A percentile compares a stretch with the other conserved stretches of the same genome.
Evolutionary conservation across 495 filamentous ascomycete genomes (phyloP).

Genomic region (Rhizodiscina lignyota): DNA sequence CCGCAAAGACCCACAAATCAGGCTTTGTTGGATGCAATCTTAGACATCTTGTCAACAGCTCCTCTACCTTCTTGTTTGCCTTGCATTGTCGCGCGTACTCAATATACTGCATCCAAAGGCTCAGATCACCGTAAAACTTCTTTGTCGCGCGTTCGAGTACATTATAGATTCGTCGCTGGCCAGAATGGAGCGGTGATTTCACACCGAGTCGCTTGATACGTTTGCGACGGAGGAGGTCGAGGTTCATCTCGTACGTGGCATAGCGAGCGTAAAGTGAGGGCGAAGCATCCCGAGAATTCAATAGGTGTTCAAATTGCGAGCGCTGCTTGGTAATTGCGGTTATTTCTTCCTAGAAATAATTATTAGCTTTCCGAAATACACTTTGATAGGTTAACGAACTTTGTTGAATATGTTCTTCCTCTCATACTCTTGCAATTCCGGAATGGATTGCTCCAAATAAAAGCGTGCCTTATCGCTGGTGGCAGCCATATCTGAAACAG

Average conservation of each 20-base stretch:
- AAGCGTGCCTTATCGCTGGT: constrained; percentile 89
- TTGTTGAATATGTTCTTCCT: constrained; percentile 75
- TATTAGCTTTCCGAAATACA: constrained; percentile 5
- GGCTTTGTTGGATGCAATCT: constrained; percentile 72
- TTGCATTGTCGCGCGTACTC: constrained; percentile 62
- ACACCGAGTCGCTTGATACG: constrained; percentile 65
- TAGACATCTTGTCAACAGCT: constrained; percentile 59
- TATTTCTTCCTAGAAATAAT: constrained; percentile 56
- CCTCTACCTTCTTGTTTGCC: constrained; percentile 61
- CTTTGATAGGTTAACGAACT: constrained; percentile 24
- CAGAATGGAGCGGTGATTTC: constrained; percentile 41
- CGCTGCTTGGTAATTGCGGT: constrained; percentile 70
- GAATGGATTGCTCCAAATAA: constrained; percentile 78
- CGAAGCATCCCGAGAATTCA: constrained; percentile 63
- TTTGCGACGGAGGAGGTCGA: constrained; percentile 67
- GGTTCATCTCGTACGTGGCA: constrained; percentile 77
- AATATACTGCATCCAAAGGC: constrained; percentile 86
- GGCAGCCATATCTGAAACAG: constrained; percentile 66
- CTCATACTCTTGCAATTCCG: constrained; percentile 77
- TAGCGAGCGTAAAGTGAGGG: constrained; percentile 72
- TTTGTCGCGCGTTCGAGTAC: constrained; percentile 75
- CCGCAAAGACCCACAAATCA: constrained; percentile 78
- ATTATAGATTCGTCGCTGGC: constrained; percentile 70
- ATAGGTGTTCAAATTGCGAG: constrained; percentile 80
- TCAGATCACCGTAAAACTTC: constrained; percentile 68